Evolutionary conservation across 1,139 yeast species (phyloP).

Genomic region (Scheffersomyces insectosa): DNA sequence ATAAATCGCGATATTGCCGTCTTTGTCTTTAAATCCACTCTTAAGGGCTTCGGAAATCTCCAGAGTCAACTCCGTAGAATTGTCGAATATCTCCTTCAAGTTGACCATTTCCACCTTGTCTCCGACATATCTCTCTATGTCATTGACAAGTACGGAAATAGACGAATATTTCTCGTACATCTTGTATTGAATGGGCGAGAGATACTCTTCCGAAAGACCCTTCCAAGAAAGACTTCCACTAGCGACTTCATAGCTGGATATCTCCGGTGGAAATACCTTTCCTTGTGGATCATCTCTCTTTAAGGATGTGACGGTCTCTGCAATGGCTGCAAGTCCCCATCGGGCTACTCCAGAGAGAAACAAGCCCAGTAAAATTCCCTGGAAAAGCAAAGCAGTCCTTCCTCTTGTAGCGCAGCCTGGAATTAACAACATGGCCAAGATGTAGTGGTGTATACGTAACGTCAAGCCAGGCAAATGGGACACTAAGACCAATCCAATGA

Average conservation of each 20-base stretch:
- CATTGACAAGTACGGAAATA: slow-evolving; percentile 70
- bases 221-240: slow-evolving; percentile 41
- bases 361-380: slow-evolving; percentile 81
- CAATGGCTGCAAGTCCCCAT: slow-evolving; percentile 92
- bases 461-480: slow-evolving; percentile 67
- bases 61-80: slow-evolving; percentile 24
- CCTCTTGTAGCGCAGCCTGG: slow-evolving; percentile 90
- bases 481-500: slow-evolving; percentile 46
- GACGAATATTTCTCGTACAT: slow-evolving; percentile 32
- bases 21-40: slow-evolving; percentile 20
- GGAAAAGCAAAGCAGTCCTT: slow-evolving; percentile 66
- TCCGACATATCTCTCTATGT: slow-evolving; percentile 75
- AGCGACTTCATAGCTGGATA: slow-evolving; percentile 34
- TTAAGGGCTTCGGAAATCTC: slow-evolving; percentile 13
- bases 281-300: slow-evolving; percentile 78
- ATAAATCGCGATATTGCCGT: slow-evolving; percentile 43
- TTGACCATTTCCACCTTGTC: slow-evolving; percentile 37
- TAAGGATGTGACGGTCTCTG: slow-evolving; percentile 71
- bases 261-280: slow-evolving; percentile 56
- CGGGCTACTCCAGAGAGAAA: slow-evolving; percentile 82
- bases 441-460: slow-evolving; percentile 85
- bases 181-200: slow-evolving; percentile 5
- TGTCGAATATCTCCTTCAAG: slow-evolving; percentile 36
- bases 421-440: slow-evolving; percentile 70
- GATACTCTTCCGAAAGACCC: slow-evolving; percentile 6